Evolutionary conservation across 352 stramenopile genomes (phyloP), one percentile per base, ranked within the genome.

Genomic region (Globisporangium viniferum): DNA sequence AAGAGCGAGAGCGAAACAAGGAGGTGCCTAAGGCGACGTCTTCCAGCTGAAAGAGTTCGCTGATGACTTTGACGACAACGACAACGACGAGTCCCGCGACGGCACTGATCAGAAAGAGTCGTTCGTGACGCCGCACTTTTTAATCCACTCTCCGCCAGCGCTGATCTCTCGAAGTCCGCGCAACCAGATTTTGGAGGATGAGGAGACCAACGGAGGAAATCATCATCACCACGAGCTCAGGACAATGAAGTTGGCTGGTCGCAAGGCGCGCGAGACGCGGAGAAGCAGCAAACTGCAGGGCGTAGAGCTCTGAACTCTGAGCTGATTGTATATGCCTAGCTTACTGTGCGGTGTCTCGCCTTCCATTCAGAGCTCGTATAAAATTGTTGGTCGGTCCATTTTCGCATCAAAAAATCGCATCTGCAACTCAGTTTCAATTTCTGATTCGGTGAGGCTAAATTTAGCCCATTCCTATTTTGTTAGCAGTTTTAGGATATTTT

Each of bases 71-170:
- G 24, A n/a, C 12, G 27, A 39, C 24, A 4, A 27, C 39, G 27
- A 27, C 20, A 53, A 36, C 15, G 24, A 36, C 24, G 36, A 31
- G 2, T 44, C 33, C 53, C 10, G 62, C 6, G 22, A 39, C 53
- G 33, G 20, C 24, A 27, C 24, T 24, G 49, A 46, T 6, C 48
- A 39, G n/a, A 68, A 55, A 20, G 54, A 41, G n/a, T 68, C 62
- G 36, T 56, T 68, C 5, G 62, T 68, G 53, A 62, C 54, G 53
- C 62, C 53, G 35, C 62, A 68, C 15, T 62, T 68, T 2, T 7
- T 68, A 1, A 46, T 64, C 22, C 53, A 62, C 24, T 68, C 62
- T 36, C 62, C 62, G 24, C 44, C 53, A 4, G 20, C 41, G 33
- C 62, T 66, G 18, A 58, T 33, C 27, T 27, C 29, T 10, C 18